Base-by-base conservation (phyloP, 805 yeast species). In the Cyberlindnera amylophila region DNA sequence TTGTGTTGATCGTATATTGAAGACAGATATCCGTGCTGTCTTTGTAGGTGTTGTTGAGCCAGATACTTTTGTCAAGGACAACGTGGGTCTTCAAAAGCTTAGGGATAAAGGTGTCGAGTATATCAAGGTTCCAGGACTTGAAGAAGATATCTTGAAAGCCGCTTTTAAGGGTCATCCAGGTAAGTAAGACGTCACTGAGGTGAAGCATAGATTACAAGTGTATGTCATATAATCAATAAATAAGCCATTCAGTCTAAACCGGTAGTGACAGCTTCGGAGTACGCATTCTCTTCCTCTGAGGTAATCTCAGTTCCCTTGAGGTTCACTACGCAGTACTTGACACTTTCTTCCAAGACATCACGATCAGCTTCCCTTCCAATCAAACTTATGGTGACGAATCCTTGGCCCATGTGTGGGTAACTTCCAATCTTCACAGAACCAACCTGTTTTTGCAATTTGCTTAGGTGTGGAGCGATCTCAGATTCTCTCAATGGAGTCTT, bases 31-130 rank as follows among this genome's bases (percentile, higher is more conserved):
- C 46, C 71, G 69, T 16, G 78, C 93, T 0, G 90, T 90, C 19
- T 88, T 84, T 66, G 96, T 91, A 5, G 99, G 98, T 1, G 93
- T 89, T 1, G 59, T 81, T 49, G 99, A 93, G 63, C 99, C 99
- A 0, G 82, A 79, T 27, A 86, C 84, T 1, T 93, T 93, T 67
- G 86, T 93, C n/a, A 72, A 79, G 56, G 74, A 82, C 44, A 93
- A 93, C 57, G 69, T 75, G 4, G 86, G 96, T 13, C 65, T 65
- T 17, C 58, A 63, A 6, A 76, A 74, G 54, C 66, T 93, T 34
- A 66, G 66, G n/a, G 69, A 59, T 0, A 68, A 69, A 1, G 84
- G 81, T 0, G 72, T 91, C 12, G 82, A 75, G 45, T 91, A 91
- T 55, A 70, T 86, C 10, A 85, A 82, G 51, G 76, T 93, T 19